A percentile compares a stretch with the other conserved stretches of the same genome.
Conservation (phyloP, 2,329 filamentous ascomycete genomes). For the Chalaropsis thielavioides region DNA sequence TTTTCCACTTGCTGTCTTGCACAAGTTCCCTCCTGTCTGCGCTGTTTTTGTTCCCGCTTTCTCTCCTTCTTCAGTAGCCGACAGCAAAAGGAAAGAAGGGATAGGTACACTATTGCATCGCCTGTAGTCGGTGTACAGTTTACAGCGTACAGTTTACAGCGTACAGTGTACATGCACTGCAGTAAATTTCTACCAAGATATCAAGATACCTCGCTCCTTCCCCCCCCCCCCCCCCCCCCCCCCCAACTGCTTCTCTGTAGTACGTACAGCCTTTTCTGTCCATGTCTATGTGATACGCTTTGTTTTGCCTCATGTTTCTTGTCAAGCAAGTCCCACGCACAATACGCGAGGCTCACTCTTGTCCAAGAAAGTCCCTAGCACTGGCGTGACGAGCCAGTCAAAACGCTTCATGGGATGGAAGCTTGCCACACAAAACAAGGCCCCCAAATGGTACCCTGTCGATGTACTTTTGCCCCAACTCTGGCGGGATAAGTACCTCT, state of each 20-base stretch:
- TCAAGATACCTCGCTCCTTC: no score
- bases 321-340: no score
- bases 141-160: not conserved
- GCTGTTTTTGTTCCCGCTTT: not conserved
- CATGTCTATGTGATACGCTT: not conserved
- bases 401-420: not conserved
- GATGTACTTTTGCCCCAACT: not conserved
- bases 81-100: not conserved
- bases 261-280: not conserved
- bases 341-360: not conserved
- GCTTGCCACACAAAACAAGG: not conserved
- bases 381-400: not conserved
- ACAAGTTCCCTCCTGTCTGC: not conserved
- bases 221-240: no score
- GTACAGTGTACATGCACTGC: not conserved
- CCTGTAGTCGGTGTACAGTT: not conserved
- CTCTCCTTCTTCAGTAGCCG: not conserved
- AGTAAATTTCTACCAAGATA: no score
- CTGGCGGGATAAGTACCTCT: not conserved
- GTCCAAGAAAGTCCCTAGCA: not conserved
- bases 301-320: no score
- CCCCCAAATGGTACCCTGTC: not conserved
- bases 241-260: not conserved
- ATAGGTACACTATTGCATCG: not conserved
- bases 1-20: not conserved